Base-by-base conservation (phyloP, 2,329 filamentous ascomycete species). In the Colletotrichum brevisporum region DNA sequence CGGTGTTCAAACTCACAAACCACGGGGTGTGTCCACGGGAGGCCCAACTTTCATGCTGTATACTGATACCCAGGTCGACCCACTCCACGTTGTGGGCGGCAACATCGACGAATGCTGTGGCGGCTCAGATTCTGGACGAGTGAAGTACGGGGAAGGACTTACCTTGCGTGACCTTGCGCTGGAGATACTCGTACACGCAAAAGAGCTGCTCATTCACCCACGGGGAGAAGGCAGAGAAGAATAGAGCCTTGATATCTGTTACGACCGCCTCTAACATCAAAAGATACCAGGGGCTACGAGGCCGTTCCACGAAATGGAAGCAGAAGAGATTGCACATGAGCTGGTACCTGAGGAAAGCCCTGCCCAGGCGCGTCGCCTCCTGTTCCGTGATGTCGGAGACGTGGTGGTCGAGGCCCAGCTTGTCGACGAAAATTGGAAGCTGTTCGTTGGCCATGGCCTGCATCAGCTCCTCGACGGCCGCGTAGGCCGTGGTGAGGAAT, bases 151-250 rank as follows among this genome's bases (percentile, higher is more conserved):
- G 8, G 13, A 16, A 9, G 8, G 45, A 16, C 60, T 63, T 6
- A 63, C 60, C 51, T 18, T 56, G 26, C 1, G 27, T 39, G 8
- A 56, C 26, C 26, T 55, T 63, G 1, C 51, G 41, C 26, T 56
- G 51, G 16, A 63, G 26, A 27, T 26, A 63, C 1, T 16, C 26
- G 36, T 56, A 56, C 5, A 56, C 26, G 27, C 51, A 63, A 13
- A 56, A n/a, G 12, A 63, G 9, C 26, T 63, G 60, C 51, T 48
- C 51, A 16, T 63, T 63, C 21, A 56, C 60, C 51, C 51, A 63
- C 5, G 60, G 51, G 4, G 51, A 63, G 27, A 47, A 63, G 5
- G 12, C 9, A 8, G n/a, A 36, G 60, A 63, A 63, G 60, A 63
- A 56, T 24, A 24, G 21, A 24, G 21, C 21, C 21, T 24, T 24